Percentiles rank a stretch among this genome's conserved stretches.
These are phyloP conservation scores for Daedaleopsis sinensis DNA, from an alignment of 768 basidiomycete species.

Conservation along the genomic window DNA sequence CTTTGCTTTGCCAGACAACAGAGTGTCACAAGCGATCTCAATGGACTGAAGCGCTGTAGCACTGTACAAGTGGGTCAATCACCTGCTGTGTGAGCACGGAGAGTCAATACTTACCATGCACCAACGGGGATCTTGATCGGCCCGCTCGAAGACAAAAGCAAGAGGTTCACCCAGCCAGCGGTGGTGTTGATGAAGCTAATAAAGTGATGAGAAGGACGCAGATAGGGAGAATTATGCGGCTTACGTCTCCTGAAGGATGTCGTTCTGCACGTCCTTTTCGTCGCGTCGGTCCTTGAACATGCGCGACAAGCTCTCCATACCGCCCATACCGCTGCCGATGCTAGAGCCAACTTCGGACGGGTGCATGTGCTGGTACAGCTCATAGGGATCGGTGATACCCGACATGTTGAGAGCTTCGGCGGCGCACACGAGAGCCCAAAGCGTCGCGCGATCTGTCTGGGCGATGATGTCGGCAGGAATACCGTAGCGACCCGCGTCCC, in stretches of 20 bases:
- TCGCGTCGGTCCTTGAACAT: conserved; percentile 99
- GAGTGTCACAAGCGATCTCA: conserved; percentile 96
- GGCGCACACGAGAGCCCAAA: conserved; percentile 94
- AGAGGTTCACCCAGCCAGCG: conserved; percentile 95
- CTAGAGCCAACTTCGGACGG: conserved; percentile 95
- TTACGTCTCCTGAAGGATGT: conserved; percentile 97
- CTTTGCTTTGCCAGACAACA: conserved; percentile 95
- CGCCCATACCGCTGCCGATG: conserved; percentile 98
- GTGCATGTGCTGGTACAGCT: conserved; percentile 95
- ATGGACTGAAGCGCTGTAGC: conserved; percentile 97
- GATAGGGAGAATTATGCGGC: conserved; percentile 26
- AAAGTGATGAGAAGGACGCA: not conserved
- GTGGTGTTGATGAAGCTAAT: conserved; percentile 97
- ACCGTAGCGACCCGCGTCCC: conserved; percentile 95
- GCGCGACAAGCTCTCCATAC: conserved; percentile 83
- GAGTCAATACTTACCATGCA: conserved; percentile 69
- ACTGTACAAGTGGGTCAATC: conserved; percentile 39
- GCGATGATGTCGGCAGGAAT: conserved; percentile 96
- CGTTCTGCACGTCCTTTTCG: conserved; percentile 97
- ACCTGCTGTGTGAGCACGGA: conserved; percentile 3
- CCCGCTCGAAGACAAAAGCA: conserved; percentile 93
- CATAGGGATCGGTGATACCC: conserved; percentile 97
- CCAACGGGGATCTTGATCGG: conserved; percentile 99
- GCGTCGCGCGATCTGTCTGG: conserved; percentile 88
- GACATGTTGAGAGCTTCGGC: conserved; percentile 97